Evolutionary conservation across 2,329 filamentous ascomycete species (phyloP).

Genomic region (Paecilomyces variotii): DNA sequence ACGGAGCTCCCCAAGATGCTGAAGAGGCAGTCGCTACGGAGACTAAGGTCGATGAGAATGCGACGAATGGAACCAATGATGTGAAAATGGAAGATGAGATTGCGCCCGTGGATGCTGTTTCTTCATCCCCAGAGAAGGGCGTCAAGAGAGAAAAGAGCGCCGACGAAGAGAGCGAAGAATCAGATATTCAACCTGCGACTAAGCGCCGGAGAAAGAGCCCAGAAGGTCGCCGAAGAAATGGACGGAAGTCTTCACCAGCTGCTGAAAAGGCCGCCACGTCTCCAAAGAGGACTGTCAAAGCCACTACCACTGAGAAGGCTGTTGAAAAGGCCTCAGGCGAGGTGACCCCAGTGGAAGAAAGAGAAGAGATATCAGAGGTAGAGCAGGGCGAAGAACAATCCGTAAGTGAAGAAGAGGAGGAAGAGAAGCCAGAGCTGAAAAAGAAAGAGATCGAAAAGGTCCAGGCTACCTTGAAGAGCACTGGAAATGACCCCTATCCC

Average conservation of each 20-base stretch:
- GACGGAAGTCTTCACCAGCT: constrained; percentile 14
- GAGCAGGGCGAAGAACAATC: constrained; percentile 28
- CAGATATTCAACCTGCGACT: constrained; percentile 52
- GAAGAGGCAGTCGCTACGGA: not conserved
- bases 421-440: constrained; percentile 61
- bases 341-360: constrained; percentile 27
- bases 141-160: constrained; percentile 34
- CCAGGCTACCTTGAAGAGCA: constrained; percentile 64
- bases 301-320: constrained; percentile 12
- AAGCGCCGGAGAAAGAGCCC: constrained; percentile 43
- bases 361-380: constrained; percentile 25
- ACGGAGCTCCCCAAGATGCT: not conserved
- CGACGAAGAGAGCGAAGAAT: constrained; percentile 41
- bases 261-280: constrained; percentile 14
- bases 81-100: constrained; percentile 7
- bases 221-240: constrained; percentile 23
- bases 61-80: constrained; percentile 7
- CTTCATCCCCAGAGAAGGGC: constrained; percentile 13
- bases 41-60: constrained; percentile 6
- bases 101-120: constrained; percentile 7
- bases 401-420: constrained; percentile 47
- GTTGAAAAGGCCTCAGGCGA: constrained; percentile 40
- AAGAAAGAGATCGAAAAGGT: constrained; percentile 73
- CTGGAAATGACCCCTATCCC: constrained; percentile 73
- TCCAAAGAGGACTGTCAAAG: constrained; percentile 11